These are phyloP conservation scores for Psilocybe sp. DNA, from an alignment of 768 basidiomycete genomes.

Conservation along the genomic window DNA sequence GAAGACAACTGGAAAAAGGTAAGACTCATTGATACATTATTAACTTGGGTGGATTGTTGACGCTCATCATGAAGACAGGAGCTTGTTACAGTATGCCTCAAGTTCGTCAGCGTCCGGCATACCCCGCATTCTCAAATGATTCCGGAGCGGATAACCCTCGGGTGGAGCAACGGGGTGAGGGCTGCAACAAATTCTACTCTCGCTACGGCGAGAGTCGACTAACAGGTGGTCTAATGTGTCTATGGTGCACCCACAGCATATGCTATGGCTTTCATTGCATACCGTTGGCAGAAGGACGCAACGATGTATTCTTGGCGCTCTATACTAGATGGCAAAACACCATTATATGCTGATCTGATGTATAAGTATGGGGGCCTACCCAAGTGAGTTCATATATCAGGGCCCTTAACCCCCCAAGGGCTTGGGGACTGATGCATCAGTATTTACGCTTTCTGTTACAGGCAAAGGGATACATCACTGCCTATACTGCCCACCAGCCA, in stretches of 20 bases:
- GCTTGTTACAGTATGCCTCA: slow-evolving; percentile 9
- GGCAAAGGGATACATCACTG: too few relatives aligned
- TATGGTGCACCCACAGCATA: slow-evolving; percentile 5
- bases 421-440: too few relatives aligned
- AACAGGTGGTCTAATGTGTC: slow-evolving; percentile 5
- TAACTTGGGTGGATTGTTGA: background rate
- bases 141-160: slow-evolving; percentile 1
- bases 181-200: slow-evolving; percentile 6
- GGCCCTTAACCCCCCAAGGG: too few relatives aligned
- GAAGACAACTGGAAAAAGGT: background rate
- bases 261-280: slow-evolving; percentile 14
- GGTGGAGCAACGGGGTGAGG: slow-evolving; percentile 3
- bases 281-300: slow-evolving; percentile 9
- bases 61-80: too few relatives aligned
- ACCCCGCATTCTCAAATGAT: background rate
- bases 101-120: slow-evolving; percentile 2
- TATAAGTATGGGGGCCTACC: too few relatives aligned
- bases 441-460: too few relatives aligned
- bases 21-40: background rate
- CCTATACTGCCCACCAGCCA: too few relatives aligned
- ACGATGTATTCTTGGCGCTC: too few relatives aligned
- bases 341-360: too few relatives aligned
- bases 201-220: slow-evolving; percentile 5
- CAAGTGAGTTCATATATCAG: too few relatives aligned
- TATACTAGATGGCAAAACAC: too few relatives aligned